Evolutionary conservation across 441 rosid species (phyloP), one percentile per base, ranked within the genome.

Genomic region (Geranium incanum): DNA sequence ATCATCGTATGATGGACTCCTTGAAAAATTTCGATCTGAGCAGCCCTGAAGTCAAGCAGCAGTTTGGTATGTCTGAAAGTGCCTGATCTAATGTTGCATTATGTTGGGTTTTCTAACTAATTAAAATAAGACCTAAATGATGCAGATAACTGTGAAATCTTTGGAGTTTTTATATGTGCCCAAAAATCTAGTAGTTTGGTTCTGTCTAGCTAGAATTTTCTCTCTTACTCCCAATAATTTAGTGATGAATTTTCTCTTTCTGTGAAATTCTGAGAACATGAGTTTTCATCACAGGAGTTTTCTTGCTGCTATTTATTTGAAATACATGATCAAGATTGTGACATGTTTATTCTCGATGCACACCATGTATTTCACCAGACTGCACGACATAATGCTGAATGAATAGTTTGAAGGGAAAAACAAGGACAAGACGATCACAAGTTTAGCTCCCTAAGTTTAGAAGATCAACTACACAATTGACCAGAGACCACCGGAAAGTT

Each of bases 21-120:
- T 80, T 90, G 74, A 92, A 88, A 81, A 87, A 87, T 75, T 95
- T 95, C 75, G 95, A 92, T 81, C 87, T 92, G 55, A 86, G 81
- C 80, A 95, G 97, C 77, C 93, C 97, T 59, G 99, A 95, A 78
- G 93, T 90, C 38, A 90, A 95, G 75, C 97, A 95, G 79, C 96
- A 92, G 74, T 95, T 95, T 79, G 94, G 99, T 95, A 80, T 87
- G 89, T 79, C 57, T 66, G 28, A 57, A 28, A 6, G 63, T 67
- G 60, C 6, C 66, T 36, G 6, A 5, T 64, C 12, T 43, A 50
- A 23, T 12, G 36, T 19, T 36, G 45, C 67, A 66, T 6, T 15
- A 18, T 55, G 62, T 18, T 55, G 62, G 62, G 19, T 55, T 15
- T 4, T 55, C 19, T 55, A 55, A 15, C 4, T 15, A 5, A 55